Evolutionary conservation across 2,329 filamentous ascomycete genomes (phyloP).

Genomic region (Fusarium palustre): DNA sequence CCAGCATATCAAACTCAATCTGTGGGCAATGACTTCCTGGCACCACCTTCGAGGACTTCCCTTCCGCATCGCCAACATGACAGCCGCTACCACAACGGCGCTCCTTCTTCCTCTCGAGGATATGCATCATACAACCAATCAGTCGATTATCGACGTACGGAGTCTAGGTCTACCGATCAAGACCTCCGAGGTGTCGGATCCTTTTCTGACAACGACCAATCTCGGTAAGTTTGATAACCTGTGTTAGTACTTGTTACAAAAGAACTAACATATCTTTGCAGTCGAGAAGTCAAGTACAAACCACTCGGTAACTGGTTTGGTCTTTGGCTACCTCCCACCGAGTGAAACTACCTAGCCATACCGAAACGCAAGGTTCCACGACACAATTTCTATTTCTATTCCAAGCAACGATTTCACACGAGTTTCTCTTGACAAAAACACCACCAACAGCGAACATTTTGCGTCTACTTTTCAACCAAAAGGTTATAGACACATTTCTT

Average conservation of each 20-base stretch:
- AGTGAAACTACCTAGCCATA: not conserved
- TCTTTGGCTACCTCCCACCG: constrained; percentile 44
- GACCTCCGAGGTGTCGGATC: constrained; percentile 43
- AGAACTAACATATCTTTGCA: constrained; percentile 18
- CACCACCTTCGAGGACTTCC: constrained; percentile 26
- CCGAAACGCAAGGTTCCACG: not conserved
- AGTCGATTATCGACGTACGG: constrained; percentile 28
- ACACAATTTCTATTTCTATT: not conserved
- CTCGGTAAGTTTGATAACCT: constrained; percentile 15
- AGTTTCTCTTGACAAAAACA: not conserved
- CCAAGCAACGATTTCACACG: constrained; percentile 1
- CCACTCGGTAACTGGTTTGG: constrained; percentile 47
- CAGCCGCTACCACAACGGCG: not conserved
- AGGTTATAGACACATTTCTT: not conserved
- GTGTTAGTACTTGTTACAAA: not conserved
- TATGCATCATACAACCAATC: constrained; percentile 23
- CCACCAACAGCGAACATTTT: constrained; percentile 1
- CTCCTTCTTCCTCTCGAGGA: constrained; percentile 30
- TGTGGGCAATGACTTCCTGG: constrained; percentile 30
- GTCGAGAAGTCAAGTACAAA: constrained; percentile 45
- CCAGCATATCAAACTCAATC: constrained; percentile 26
- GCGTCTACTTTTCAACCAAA: not conserved
- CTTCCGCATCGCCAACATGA: constrained; percentile 14
- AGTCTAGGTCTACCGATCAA: constrained; percentile 31
- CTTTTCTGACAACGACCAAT: constrained; percentile 39